Evolutionary conservation across 352 stramenopile genomes (phyloP), one percentile per base, ranked within the genome.

Genomic region (Phytophthora litchii): DNA sequence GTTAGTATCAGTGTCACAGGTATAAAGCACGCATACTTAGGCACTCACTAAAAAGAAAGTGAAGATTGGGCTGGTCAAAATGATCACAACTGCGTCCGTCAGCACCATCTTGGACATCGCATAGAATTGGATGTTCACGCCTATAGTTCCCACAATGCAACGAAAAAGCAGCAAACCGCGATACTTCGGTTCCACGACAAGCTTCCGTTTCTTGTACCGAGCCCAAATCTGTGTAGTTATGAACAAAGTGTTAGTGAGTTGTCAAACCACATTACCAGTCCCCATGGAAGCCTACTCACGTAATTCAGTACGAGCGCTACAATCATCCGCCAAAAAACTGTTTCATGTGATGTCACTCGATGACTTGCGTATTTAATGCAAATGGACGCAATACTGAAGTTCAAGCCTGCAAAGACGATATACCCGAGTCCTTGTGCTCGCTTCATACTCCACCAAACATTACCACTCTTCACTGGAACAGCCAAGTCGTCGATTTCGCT

Each of bases 101-200:
- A 91, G 66, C 16, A 89, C 80, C 82, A 91, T 91, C 53, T 89
- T 72, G 5, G 79, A 77, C 41, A 89, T 70, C 1, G 79, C 74
- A 41, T 87, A 91, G 51, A 86, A 89, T 12, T 65, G 56, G 29
- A 89, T 60, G 12, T 67, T 76, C 16, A 89, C 66, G 16, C 72
- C 70, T 17, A 84, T 17, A 19, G 78, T 83, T 40, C 80, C 80
- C 46, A 84, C 65, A 32, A 86, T 52, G 46, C 72, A 84, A 3
- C 79, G 77, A 20, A 87, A 70, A 9, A 85, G 49, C 17, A 89
- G 48, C n/a, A 84, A 19, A 12, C 48, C 49, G 6, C 76, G 68
- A 21, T 74, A 67, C 41, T 76, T 67, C 0, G 50, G 60, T 4
- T 60, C 52, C 19, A 89, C 64, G 29, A 61, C 38, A 11, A 89